phyloP scores from a whole-genome alignment of 106 monocot species.

The Vanilla planifolia region DNA sequence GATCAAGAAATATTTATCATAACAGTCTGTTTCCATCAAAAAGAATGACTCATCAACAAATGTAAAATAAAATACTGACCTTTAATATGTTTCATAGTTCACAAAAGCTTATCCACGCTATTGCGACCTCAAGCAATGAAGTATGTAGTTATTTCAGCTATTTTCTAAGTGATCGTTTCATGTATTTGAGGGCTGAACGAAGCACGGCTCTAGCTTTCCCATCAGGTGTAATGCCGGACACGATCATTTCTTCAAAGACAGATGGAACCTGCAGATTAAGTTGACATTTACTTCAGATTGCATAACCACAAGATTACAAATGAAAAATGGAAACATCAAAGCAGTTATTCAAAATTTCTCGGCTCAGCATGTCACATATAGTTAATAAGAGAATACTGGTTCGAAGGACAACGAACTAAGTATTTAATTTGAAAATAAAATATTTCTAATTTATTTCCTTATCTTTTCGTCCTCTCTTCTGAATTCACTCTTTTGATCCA shows the following conservation, averaged over 20 bases:
- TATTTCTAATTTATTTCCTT: too few relatives aligned
- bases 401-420: too few relatives aligned
- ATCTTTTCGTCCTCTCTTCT: too few relatives aligned
- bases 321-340: not conserved
- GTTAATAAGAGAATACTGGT: too few relatives aligned
- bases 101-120: not conserved
- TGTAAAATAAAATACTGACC: not conserved
- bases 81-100: not conserved
- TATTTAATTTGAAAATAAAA: too few relatives aligned
- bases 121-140: not conserved
- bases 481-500: too few relatives aligned
- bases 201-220: constrained; percentile 29
- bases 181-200: constrained; percentile 27
- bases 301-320: not conserved
- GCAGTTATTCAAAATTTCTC: too few relatives aligned
- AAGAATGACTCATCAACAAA: too few relatives aligned
- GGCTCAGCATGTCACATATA: too few relatives aligned
- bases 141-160: not conserved
- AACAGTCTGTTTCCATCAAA: too few relatives aligned
- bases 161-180: constrained; percentile 18
- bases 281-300: not conserved
- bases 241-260: constrained; percentile 26
- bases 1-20: too few relatives aligned
- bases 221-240: constrained; percentile 21
- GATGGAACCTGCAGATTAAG: constrained; percentile 17